A percentile compares a stretch with the other conserved stretches of the same genome.
Conservation (phyloP, 2,329 filamentous ascomycete species). For the Colletotrichum higginsianum region DNA sequence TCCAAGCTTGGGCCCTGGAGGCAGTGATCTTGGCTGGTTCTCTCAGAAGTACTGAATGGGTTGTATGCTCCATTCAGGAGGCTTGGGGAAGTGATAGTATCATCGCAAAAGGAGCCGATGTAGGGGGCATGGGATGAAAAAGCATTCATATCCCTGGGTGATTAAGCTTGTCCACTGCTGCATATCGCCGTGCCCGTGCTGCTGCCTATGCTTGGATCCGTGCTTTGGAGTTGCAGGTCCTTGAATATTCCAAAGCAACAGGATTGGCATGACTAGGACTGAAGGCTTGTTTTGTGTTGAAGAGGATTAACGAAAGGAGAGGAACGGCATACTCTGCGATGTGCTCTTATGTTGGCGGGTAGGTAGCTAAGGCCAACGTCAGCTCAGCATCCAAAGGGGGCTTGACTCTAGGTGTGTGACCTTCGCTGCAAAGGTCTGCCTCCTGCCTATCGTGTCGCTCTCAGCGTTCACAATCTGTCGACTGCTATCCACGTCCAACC, state of each 20-base stretch:
- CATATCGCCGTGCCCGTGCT: not conserved
- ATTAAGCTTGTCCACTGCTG: not conserved
- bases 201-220: not conserved
- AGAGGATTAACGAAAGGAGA: not conserved
- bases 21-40: constrained; percentile 28
- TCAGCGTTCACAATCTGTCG: constrained; percentile 6
- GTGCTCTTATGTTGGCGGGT: not conserved
- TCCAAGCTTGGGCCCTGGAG: constrained; percentile 38
- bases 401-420: constrained; percentile 15
- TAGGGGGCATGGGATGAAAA: constrained; percentile 25
- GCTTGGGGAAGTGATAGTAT: constrained; percentile 4
- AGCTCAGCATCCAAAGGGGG: constrained; percentile 31
- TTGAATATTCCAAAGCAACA: constrained; percentile 14
- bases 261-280: not conserved
- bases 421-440: constrained; percentile 9
- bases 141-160: constrained; percentile 8
- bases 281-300: not conserved
- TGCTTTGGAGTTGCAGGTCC: constrained; percentile 12
- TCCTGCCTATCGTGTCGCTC: constrained; percentile 22
- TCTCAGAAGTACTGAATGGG: not conserved
- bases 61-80: constrained; percentile 23
- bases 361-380: constrained; percentile 18
- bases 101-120: constrained; percentile 32
- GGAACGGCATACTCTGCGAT: not conserved
- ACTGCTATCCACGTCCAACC: not conserved